Evolutionary conservation across 495 filamentous ascomycete species (phyloP).

Genomic region (Trichoderma gamsii): DNA sequence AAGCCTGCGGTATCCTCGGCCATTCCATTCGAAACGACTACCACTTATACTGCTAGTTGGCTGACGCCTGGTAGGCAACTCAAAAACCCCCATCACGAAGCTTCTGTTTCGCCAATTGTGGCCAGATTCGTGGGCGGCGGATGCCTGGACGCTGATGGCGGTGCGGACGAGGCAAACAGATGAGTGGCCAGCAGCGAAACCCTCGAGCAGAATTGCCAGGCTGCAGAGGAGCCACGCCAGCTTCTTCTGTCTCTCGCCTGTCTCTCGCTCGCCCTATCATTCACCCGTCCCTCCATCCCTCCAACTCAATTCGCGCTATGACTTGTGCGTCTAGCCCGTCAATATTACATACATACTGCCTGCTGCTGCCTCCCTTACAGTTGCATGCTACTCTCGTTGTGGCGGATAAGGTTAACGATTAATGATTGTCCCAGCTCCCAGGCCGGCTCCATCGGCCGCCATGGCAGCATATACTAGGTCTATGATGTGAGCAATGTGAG

Average conservation of each 20-base stretch:
- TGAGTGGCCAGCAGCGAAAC: not conserved
- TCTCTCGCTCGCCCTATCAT: not conserved
- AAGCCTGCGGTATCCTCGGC: conserved; percentile 8
- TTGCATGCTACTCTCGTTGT: not conserved
- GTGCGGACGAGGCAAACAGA: not conserved
- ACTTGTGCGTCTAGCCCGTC: not conserved
- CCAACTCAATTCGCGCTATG: not conserved
- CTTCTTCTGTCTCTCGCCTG: not conserved
- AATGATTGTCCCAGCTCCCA: not conserved
- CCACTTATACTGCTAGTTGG: not conserved
- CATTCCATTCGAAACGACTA: not conserved
- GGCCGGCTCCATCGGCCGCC: conserved; percentile 5
- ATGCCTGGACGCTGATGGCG: conserved; percentile 8
- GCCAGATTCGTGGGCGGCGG: not conserved
- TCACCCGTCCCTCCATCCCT: not conserved
- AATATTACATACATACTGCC: not conserved
- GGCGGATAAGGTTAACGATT: not conserved
- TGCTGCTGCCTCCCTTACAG: not conserved
- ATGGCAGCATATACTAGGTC: not conserved
- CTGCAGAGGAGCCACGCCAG: conserved; percentile 11
- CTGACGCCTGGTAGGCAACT: not conserved
- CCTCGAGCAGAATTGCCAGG: not conserved
- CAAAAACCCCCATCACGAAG: not conserved
- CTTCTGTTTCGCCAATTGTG: not conserved
- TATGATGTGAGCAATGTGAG: too few relatives aligned